Evolutionary conservation across 352 stramenopile species (phyloP), one percentile per base, ranked within the genome.

Genomic region (Phytophthora pini): DNA sequence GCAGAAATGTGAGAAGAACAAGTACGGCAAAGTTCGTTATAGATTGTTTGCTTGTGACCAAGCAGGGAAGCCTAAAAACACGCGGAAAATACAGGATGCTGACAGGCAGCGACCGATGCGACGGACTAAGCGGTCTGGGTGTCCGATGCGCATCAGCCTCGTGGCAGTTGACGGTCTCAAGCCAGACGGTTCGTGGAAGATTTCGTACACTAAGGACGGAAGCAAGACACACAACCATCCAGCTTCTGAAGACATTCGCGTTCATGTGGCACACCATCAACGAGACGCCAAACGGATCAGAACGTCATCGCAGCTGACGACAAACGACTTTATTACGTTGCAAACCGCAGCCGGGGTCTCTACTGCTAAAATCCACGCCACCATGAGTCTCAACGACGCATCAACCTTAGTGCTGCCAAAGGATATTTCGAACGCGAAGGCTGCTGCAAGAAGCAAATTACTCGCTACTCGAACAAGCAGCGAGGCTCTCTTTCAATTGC

Each of bases 181-280:
- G 10, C 22, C 36, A 2, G 5, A 9, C 26, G 50, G 22, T 11
- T 0, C 29, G 1, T 67, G 59, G 59, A 13, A 12, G n/a, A 29
- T 60, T n/a, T 24, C 22, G 6, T 29, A 67, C 20, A 48, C 44
- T 2, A 41, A 27, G 12, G 13, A 50, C 15, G 50, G 59, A 1
- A 67, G 50, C n/a, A 1, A 13, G 0, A 32, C 3, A 3, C 59
- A 67, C 43, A 56, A 67, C n/a, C 50, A 53, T n/a, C 13, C 17
- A 13, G 34, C 26, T 63, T 36, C 56, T 5, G 3, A 31, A 1
- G 56, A 56, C 13, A 29, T 52, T 13, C 22, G 36, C 9, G 36
- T 62, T 2, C 44, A 55, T 22, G 34, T 40, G 6, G 17, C 0
- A 20, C 0, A 20, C 17, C 49, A 50, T 0, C 49, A 56, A 34